These are phyloP conservation scores for Spinellus fusiger DNA, from an alignment of 192 early-diverging fungal genomes.

Conservation along the genomic window DNA sequence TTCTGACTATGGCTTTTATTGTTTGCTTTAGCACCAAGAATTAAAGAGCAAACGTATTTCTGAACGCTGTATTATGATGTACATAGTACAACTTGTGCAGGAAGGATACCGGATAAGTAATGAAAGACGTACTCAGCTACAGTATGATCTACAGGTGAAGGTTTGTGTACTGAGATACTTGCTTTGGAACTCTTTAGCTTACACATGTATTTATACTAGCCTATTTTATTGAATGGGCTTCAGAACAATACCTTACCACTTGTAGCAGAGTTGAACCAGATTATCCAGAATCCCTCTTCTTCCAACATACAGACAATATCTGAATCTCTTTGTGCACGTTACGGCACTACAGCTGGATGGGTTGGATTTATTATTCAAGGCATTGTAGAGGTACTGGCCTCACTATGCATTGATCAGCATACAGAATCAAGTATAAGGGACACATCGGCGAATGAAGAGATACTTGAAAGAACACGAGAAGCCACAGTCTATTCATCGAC, in stretches of 20 bases:
- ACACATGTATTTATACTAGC: background rate
- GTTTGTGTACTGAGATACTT: background rate
- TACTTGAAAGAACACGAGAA: background rate
- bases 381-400: background rate
- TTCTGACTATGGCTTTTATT: background rate
- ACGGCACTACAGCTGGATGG: constrained; percentile 11
- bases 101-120: constrained; percentile 24
- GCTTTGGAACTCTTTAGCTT: background rate
- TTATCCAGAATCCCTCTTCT: background rate
- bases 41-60: constrained; percentile 9
- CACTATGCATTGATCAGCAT: background rate
- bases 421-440: background rate
- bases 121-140: constrained; percentile 15
- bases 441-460: background rate
- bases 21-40: constrained; percentile 19
- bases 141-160: constrained; percentile 29
- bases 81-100: constrained; percentile 32
- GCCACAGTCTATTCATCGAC: background rate
- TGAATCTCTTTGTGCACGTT: constrained; percentile 7
- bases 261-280: background rate
- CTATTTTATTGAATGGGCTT: background rate
- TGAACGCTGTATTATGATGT: constrained; percentile 31
- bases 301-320: background rate
- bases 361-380: constrained; percentile 14
- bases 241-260: background rate